phyloP scores from a whole-genome alignment of 73 alveolate species.

The Paramecium sonneborni region DNA sequence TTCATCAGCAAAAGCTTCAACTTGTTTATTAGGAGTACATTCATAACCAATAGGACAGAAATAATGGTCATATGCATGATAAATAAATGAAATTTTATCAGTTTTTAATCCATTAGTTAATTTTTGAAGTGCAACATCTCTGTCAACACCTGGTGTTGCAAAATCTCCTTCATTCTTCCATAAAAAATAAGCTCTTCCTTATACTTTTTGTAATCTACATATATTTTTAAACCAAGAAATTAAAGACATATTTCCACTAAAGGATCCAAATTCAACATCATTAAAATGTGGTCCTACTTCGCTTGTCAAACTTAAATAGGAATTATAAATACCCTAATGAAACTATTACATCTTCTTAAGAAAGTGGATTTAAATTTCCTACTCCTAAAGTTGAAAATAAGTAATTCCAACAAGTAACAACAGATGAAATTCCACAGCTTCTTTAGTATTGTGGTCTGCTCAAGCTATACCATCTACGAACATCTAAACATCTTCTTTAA shows the following conservation, averaged over 20 bases:
- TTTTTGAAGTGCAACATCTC: constrained; percentile 69
- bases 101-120: constrained; percentile 70
- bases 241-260: constrained; percentile 82
- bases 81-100: constrained; percentile 72
- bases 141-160: constrained; percentile 71
- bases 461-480: constrained; percentile 86
- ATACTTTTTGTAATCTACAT: constrained; percentile 23
- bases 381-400: constrained; percentile 60
- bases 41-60: constrained; percentile 90
- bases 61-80: constrained; percentile 89
- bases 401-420: constrained; percentile 23
- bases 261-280: constrained; percentile 11
- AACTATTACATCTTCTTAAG: constrained; percentile 27
- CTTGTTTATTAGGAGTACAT: constrained; percentile 74
- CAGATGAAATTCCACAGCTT: constrained; percentile 83
- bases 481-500: constrained; percentile 76
- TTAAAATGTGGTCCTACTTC: constrained; percentile 83
- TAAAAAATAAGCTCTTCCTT: constrained; percentile 73
- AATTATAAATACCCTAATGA: constrained; percentile 17
- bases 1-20: constrained; percentile 74
- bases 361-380: constrained; percentile 35
- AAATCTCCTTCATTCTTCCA: constrained; percentile 81
- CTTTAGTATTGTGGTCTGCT: constrained; percentile 83
- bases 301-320: neutral
- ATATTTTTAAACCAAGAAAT: constrained; percentile 54